A percentile compares a stretch with the other conserved stretches of the same genome.
phyloP scores from a whole-genome alignment of 305 asterid genomes.

The Fraxinus paxiana region DNA sequence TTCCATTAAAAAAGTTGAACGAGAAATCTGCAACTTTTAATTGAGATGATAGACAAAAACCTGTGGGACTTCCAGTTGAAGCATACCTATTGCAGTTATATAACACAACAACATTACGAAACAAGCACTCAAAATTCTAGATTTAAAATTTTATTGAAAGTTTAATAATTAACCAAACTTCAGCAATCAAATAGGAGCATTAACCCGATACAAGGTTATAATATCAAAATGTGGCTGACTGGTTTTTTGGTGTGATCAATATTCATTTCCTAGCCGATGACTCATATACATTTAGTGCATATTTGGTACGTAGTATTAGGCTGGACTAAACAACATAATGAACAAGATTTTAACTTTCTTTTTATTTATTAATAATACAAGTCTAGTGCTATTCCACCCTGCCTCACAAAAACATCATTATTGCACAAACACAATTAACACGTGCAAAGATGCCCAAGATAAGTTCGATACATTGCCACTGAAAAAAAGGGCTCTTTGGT shows the following conservation, averaged over 20 bases:
- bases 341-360: background rate
- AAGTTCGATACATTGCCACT: background rate
- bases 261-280: background rate
- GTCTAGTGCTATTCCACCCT: background rate
- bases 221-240: background rate
- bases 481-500: background rate
- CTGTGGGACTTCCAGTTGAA: slow-evolving; percentile 44
- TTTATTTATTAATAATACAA: background rate
- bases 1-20: slow-evolving; percentile 69
- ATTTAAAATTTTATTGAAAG: background rate
- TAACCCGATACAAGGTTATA: background rate
- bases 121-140: background rate
- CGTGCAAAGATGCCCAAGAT: background rate
- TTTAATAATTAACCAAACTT: background rate
- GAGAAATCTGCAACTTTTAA: slow-evolving; percentile 77
- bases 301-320: background rate
- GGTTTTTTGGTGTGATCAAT: background rate
- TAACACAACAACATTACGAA: slow-evolving; percentile 13
- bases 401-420: background rate
- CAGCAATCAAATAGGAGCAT: slow-evolving; percentile 9
- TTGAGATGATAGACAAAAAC: slow-evolving; percentile 65
- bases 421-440: background rate
- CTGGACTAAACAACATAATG: background rate
- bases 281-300: background rate
- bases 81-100: slow-evolving; percentile 49